Base-by-base conservation (phyloP, 805 yeast species). In the Candida michaelii region DNA sequence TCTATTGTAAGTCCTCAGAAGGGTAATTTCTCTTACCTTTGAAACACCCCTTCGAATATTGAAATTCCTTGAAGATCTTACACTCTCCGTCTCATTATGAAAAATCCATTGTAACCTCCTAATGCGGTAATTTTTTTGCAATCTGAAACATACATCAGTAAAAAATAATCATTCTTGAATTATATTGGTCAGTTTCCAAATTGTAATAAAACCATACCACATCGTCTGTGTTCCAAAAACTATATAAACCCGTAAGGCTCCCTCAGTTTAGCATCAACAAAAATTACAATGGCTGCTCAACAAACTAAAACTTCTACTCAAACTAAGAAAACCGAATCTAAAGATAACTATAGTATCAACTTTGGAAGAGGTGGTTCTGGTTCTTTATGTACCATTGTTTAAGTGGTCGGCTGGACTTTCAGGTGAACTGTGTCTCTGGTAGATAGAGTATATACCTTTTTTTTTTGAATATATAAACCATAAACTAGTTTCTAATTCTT, bases 231-330 rank as follows among this genome's bases (percentile, higher is more conserved):
- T 33, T 12, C 27, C 9, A 14, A 36, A 15, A 17, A 36, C 30
- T 36, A 36, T 36, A 36, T 36, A 36, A 27, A 17, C 14, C n/a
- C 23, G 2, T 8, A 6, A 17, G 25, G 3, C 15, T 12, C 24
- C 31, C 12, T 16, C 14, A 10, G 4, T 24, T 36, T 25, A 17
- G 15, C 30, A 36, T 36, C 12, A 21, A 21, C 23, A 25, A 36
- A 36, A 36, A 24, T 17, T 12, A 36, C 11, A 25, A 36, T 36
- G 39, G 31, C 39, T 21, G 39, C 39, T 36, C 39, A 36, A 36
- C 39, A 36, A 27, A 11, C 30, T 25, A 36, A 24, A 25, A 36
- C 39, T 36, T 25, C 30, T 5, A 33, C 36, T 27, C 14, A 36
- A 25, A 36, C 39, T 36, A 34, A 34, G 10, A 24, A 25, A 10